Evolutionary conservation across 768 basidiomycete species (phyloP), one percentile per base, ranked within the genome.

Genomic region (Arthromyces matolae): DNA sequence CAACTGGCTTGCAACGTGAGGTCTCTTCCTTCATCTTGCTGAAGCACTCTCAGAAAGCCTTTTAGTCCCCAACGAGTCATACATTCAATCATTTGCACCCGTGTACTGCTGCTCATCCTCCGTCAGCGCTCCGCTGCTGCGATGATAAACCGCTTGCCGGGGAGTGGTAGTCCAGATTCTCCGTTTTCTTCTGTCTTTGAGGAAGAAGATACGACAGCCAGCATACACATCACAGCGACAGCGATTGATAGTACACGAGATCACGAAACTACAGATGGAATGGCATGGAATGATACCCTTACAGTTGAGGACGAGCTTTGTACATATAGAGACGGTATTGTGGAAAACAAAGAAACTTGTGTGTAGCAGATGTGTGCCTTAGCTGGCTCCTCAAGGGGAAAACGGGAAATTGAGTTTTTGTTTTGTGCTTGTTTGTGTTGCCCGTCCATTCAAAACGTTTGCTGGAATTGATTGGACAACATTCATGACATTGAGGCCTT

Each of bases 1-100:
- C 23, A 73, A 71, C 40, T 73, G 72, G 73, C 64, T 73, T 20
- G 68, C 67, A 42, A 69, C 71, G 71, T 72, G 50, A 22, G 67
- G 60, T 9, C 13, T 18, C 8, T 27, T 1, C 16, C 18, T 2
- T 3, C 6, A 19, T 8, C n/a, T 22, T 2, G 9, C 2, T 4
- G 5, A 23, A 20, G 0, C 3, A 35, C 18, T 19, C 3, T 19
- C 8, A 0, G 1, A 2, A 27, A 4, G 6, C 23, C n/a, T 23
- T 20, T 8, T 29, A 74, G 71, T 12, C 69, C 70, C 5, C 72
- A 74, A 52, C 68, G 72, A 27, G 69, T 72, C 22, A 51, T 73
- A n/a, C 73, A 74, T 54, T 72, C 71, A 12, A 59, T 73, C 10
- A 56, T 74, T 32, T 71, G 69, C 55, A 71, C 58, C 24, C 68